Evolutionary conservation across 163 green algal genomes (phyloP).

Genomic region (Scenedesmus sp.): DNA sequence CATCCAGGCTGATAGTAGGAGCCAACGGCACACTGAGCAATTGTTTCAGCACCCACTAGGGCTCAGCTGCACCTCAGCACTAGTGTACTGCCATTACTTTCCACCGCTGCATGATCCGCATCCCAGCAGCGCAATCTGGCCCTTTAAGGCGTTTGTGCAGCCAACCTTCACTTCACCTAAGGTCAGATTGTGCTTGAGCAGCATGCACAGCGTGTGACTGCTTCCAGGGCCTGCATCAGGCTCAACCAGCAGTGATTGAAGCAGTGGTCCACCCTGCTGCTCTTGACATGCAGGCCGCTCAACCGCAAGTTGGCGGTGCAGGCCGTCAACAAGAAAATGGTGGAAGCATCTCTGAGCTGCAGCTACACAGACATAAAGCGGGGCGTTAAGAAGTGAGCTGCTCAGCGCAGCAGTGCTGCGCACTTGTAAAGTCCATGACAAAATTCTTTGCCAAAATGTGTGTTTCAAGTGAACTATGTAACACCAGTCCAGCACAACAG

Average conservation of each 20-base stretch:
- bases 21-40: background rate
- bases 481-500: too few relatives aligned
- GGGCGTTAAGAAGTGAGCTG: slow-evolving; percentile 24
- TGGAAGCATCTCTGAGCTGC: slow-evolving; percentile 8
- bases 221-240: background rate
- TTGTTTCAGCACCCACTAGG: background rate
- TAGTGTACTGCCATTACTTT: background rate
- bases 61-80: background rate
- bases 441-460: too few relatives aligned
- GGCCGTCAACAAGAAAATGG: background rate
- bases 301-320: background rate
- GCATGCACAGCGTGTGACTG: background rate
- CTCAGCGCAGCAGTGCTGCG: background rate
- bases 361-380: slow-evolving; percentile 22
- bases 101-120: background rate
- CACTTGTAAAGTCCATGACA: too few relatives aligned
- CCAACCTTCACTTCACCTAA: background rate
- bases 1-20: background rate
- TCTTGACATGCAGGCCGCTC: background rate
- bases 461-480: too few relatives aligned
- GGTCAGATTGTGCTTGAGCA: background rate
- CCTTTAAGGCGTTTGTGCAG: background rate
- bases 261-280: background rate
- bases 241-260: background rate
- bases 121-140: background rate